Conservation (phyloP, 495 filamentous ascomycete species). For the Aeminium ludgeri region DNA sequence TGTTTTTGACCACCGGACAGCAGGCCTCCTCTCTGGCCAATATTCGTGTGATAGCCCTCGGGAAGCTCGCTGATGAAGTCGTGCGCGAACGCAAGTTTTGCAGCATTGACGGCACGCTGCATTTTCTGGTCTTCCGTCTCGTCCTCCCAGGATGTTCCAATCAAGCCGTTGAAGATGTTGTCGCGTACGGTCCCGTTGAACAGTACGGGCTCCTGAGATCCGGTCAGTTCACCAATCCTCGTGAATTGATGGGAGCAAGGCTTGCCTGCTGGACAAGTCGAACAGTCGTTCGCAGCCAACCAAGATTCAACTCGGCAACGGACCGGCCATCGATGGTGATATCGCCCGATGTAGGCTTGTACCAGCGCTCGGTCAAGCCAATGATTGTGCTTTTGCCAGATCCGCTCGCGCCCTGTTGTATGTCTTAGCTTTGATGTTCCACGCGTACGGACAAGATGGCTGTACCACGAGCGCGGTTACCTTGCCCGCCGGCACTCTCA, state of each 20-base stretch:
- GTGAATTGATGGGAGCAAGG: too few species aligned
- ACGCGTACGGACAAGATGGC: too few species aligned
- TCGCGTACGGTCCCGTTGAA: conserved; percentile 17
- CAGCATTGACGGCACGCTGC: conserved; percentile 17
- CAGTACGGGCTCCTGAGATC: conserved; percentile 11
- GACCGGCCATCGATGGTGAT: conserved; percentile 14
- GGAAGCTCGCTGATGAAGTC: conserved; percentile 19
- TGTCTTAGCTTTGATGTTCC: too few species aligned
- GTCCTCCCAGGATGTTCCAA: conserved; percentile 9
- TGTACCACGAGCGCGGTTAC: conserved; percentile 20
- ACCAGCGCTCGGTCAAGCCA: conserved; percentile 20
- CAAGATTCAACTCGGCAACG: conserved; percentile 10
- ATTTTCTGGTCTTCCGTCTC: conserved; percentile 7
- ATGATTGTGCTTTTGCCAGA: conserved; percentile 23
- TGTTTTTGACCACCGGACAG: conserved; percentile 20
- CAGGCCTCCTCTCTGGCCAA: conserved; percentile 16
- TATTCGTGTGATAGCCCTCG: conserved; percentile 18
- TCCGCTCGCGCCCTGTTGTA: conserved; percentile 13
- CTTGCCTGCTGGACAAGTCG: conserved; percentile 16
- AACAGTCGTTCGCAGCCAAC: conserved; percentile 16
- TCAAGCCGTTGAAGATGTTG: conserved; percentile 16
- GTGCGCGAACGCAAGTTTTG: conserved; percentile 12
- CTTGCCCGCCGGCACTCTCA: conserved; percentile 17
- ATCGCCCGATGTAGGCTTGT: conserved; percentile 13
- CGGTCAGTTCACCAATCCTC: too few species aligned